Conservation (phyloP, 441 rosid species). For the Corymbia calophylla region DNA sequence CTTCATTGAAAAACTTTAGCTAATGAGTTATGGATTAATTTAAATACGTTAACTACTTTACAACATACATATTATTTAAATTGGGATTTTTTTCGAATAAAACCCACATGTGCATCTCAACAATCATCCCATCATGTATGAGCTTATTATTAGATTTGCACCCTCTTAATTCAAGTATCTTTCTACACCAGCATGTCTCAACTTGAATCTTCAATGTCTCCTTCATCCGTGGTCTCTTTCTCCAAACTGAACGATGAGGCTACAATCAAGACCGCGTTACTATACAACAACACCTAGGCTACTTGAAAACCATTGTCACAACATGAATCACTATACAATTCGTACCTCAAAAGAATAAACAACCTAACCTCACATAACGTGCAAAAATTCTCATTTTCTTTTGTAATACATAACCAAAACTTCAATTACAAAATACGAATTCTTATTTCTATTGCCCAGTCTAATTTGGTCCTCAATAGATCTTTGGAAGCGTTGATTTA, state of each 20-base stretch:
- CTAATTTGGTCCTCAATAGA: neutral
- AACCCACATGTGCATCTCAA: neutral
- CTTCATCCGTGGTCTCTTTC: neutral
- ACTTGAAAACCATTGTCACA: neutral
- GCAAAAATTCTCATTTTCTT: neutral
- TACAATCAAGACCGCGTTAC: neutral
- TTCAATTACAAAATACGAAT: neutral
- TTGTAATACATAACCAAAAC: neutral
- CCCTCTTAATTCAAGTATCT: accelerated
- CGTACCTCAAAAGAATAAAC: neutral
- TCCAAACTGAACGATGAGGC: neutral
- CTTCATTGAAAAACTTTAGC: neutral
- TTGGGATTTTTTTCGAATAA: neutral
- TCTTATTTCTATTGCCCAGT: neutral
- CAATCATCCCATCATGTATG: neutral
- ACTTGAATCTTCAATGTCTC: neutral
- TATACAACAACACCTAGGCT: neutral
- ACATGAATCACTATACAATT: neutral
- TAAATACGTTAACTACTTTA: neutral
- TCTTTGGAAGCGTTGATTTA: no score
- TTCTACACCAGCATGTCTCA: neutral
- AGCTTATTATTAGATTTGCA: neutral
- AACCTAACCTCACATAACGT: neutral
- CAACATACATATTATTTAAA: neutral
- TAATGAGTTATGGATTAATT: neutral